phyloP scores from a whole-genome alignment of 768 basidiomycete species.

The Hydnomerulius pinastri region DNA sequence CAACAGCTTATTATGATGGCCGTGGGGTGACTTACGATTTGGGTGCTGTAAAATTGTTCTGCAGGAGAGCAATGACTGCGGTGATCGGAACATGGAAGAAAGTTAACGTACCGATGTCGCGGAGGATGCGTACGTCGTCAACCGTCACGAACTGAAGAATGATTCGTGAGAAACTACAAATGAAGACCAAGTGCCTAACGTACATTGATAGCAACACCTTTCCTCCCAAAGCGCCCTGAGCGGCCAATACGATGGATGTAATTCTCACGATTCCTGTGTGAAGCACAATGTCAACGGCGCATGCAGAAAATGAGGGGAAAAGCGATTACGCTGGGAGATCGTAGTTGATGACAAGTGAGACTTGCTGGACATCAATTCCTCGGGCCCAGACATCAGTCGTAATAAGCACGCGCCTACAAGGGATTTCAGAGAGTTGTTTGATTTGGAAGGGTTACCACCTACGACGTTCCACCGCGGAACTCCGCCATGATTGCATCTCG shows the following conservation, averaged over 20 bases:
- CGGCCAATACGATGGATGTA: conserved; percentile 99
- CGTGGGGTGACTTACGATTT: conserved; percentile 61
- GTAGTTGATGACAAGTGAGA: conserved; percentile 96
- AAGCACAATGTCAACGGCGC: conserved; percentile 13
- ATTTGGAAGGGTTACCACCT: conserved; percentile 32
- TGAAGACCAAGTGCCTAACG: conserved; percentile 27
- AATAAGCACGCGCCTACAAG: conserved; percentile 83
- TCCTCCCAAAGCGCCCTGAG: conserved; percentile 97
- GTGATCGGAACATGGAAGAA: conserved; percentile 1
- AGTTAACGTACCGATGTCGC: conserved; percentile 81
- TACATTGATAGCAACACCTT: conserved; percentile 99
- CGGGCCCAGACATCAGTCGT: conserved; percentile 98
- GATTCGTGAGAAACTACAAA: conserved; percentile 15
- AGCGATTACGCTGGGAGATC: conserved; percentile 82
- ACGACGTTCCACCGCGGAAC: conserved; percentile 92
- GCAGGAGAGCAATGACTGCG: conserved; percentile 13
- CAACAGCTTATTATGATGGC: conserved; percentile 1
- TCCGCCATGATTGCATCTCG: conserved; percentile 97
- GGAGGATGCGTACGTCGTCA: conserved; percentile 94
- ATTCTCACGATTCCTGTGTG: conserved; percentile 88
- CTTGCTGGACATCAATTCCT: conserved; percentile 98
- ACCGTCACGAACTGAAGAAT: conserved; percentile 80
- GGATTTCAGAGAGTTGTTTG: conserved; percentile 3
- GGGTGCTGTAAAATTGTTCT: conserved; percentile 98
- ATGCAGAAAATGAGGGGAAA: conserved; percentile 6